A percentile compares a stretch with the other conserved stretches of the same genome.
phyloP scores from a whole-genome alignment of 768 basidiomycete species.

The Neoboletus magnificus region DNA sequence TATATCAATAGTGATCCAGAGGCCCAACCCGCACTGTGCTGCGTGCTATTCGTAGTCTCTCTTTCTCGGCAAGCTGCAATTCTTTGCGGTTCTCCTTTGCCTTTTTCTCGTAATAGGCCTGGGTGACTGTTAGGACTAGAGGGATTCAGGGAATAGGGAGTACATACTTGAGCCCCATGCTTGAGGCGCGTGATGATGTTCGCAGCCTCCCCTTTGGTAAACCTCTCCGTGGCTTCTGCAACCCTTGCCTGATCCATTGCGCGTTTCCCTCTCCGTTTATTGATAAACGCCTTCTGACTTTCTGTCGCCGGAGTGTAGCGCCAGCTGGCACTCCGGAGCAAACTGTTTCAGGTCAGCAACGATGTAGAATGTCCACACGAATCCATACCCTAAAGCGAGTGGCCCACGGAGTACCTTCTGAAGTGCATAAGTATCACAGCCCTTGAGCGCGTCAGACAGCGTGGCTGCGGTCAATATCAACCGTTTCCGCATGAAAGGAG shows the following conservation, averaged over 20 bases:
- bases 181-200: slow-evolving; percentile 74
- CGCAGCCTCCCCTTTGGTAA: slow-evolving; percentile 80
- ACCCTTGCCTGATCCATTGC: slow-evolving; percentile 16
- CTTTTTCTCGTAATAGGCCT: slow-evolving; percentile 60
- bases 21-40: slow-evolving; percentile 64
- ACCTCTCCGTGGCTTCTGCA: slow-evolving; percentile 30
- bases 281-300: slow-evolving; percentile 54
- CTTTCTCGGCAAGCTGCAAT: slow-evolving; percentile 40
- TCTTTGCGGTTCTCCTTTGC: slow-evolving; percentile 39
- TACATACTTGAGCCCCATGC: slow-evolving; percentile 67
- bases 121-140: not conserved
- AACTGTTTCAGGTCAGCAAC: slow-evolving; percentile 34
- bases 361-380: not conserved
- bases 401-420: slow-evolving; percentile 53
- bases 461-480: slow-evolving; percentile 50
- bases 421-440: slow-evolving; percentile 64
- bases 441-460: slow-evolving; percentile 60
- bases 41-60: slow-evolving; percentile 47
- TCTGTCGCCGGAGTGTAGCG: slow-evolving; percentile 58
- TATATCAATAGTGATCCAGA: slow-evolving; percentile 23
- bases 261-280: slow-evolving; percentile 46
- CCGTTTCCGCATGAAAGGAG: slow-evolving; percentile 53
- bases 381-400: slow-evolving; percentile 46
- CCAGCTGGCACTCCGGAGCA: slow-evolving; percentile 67
- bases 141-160: not conserved